A percentile compares a stretch with the other conserved stretches of the same genome.
Evolutionary conservation across 176 grass and related monocot genomes (phyloP).

Genomic region (Musa acuminata): DNA sequence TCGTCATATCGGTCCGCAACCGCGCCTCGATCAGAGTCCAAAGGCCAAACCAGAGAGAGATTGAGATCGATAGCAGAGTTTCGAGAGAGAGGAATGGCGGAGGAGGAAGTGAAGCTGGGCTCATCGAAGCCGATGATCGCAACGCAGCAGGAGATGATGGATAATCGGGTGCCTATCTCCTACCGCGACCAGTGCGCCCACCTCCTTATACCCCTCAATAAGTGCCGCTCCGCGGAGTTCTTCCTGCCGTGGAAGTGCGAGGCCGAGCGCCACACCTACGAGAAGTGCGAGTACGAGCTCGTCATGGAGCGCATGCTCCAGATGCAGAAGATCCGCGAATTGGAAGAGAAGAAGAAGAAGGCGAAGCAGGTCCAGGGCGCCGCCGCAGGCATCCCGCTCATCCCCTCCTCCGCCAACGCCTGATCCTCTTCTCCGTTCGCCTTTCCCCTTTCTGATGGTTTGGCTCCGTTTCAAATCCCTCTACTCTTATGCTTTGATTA

Average conservation of each 20-base stretch:
- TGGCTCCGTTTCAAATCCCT: neutral
- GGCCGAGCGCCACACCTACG: constrained; percentile 84
- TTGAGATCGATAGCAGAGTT: constrained; percentile 5
- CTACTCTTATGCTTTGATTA: neutral
- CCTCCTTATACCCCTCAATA: constrained; percentile 97
- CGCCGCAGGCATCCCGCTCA: constrained; percentile 29
- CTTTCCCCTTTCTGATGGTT: neutral
- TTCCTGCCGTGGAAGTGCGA: constrained; percentile 99
- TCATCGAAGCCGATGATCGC: constrained; percentile 93
- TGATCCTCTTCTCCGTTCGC: constrained; percentile 19
- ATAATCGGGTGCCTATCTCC: constrained; percentile 53
- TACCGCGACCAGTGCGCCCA: constrained; percentile 98
- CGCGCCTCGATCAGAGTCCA: neutral
- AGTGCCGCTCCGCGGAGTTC: constrained; percentile 85
- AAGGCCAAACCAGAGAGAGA: neutral
- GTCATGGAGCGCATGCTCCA: constrained; percentile 99
- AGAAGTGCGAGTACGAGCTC: constrained; percentile 95
- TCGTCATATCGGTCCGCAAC: neutral
- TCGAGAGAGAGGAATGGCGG: constrained; percentile 35
- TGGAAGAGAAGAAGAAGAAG: constrained; percentile 40
- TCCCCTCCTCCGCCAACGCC: constrained; percentile 56
- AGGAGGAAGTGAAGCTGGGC: constrained; percentile 65
- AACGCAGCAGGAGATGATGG: constrained; percentile 80
- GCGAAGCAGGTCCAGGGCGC: constrained; percentile 28
- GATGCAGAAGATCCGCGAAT: constrained; percentile 90